Evolutionary conservation across 768 basidiomycete species (phyloP), one percentile per base, ranked within the genome.

Genomic region (Cystobasidium ongulense): DNA sequence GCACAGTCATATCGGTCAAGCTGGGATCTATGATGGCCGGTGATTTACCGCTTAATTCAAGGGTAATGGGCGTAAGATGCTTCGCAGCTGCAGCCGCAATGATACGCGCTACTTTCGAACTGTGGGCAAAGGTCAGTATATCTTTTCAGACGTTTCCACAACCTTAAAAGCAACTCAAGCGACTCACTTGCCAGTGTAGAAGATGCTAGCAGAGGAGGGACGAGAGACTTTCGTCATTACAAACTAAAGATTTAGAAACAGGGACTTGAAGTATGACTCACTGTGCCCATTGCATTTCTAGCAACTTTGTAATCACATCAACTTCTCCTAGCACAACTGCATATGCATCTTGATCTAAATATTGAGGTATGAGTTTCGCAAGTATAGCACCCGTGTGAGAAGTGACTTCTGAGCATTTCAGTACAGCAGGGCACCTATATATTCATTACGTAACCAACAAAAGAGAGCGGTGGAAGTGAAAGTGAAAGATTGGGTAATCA

Each of bases 21-120:
- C 92, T 88, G 67, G 86, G 87, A 33, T 78, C 78, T 53, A 93
- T 82, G 75, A 92, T 38, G 10, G 67, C 75, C 0, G 78, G 78
- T 10, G 64, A 71, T 73, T 79, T 79, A 1, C 78, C 78, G n/a
- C 65, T 66, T n/a, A 67, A 43, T 83, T 88, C 87, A 50, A 86
- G 83, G 35, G 85, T 84, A 52, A 89, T 82, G 0, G 90, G 90
- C 0, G 90, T 89, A 8, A 92, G 80, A 67, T 86, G 85, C 80
- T 91, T 88, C 1, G 88, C 90, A 13, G 91, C 91, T 0, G 90
- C 90, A 0, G 84, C 79, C 0, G 88, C 86, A 10, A 93, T 85
- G 54, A 93, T 84, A 75, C 81, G 85, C 0, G 84, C 91, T 8
- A 92, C 86, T 31, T 86, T 84, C 1, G 84, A 84, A 33, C 83